Evolutionary conservation across 805 yeast genomes (phyloP).

Genomic region (Nakazawaea holstii): DNA sequence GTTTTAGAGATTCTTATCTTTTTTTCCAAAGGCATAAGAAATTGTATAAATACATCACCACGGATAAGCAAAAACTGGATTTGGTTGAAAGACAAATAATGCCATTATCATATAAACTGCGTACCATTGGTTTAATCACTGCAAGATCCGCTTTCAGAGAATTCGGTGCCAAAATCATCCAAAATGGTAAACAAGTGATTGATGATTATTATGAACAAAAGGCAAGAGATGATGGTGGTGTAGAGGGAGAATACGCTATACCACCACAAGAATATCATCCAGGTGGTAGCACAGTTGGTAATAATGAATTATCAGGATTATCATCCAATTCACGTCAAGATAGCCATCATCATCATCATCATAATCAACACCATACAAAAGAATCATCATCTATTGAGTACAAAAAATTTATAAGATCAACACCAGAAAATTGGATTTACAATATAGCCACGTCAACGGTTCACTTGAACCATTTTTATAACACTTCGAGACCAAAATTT

Average conservation of each 20-base stretch:
- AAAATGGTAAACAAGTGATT: constrained; percentile 70
- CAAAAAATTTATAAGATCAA: constrained; percentile 15
- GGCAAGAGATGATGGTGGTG: constrained; percentile 53
- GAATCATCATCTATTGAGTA: constrained; percentile 14
- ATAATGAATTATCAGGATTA: constrained; percentile 1
- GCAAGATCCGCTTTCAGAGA: constrained; percentile 87
- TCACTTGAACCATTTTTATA: constrained; percentile 60
- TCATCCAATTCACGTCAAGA: neutral
- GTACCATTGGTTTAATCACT: constrained; percentile 84
- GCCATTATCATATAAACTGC: constrained; percentile 86
- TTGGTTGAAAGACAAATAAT: constrained; percentile 74
- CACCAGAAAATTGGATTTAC: constrained; percentile 73
- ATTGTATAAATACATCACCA: constrained; percentile 66
- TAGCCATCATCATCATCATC: neutral
- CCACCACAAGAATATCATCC: constrained; percentile 32
- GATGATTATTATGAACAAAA: constrained; percentile 85
- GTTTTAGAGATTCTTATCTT: constrained; percentile 86
- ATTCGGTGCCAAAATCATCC: constrained; percentile 82
- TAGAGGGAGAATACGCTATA: constrained; percentile 68
- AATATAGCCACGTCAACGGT: constrained; percentile 79
- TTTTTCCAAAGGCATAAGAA: constrained; percentile 81
- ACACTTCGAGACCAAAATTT: constrained; percentile 49
- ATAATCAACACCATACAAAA: neutral
- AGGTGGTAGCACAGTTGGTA: constrained; percentile 8
- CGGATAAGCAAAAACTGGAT: constrained; percentile 76